A percentile compares a stretch with the other conserved stretches of the same genome.
Evolutionary conservation across 345 rosid species (phyloP).

Genomic region (Angophora floribunda): DNA sequence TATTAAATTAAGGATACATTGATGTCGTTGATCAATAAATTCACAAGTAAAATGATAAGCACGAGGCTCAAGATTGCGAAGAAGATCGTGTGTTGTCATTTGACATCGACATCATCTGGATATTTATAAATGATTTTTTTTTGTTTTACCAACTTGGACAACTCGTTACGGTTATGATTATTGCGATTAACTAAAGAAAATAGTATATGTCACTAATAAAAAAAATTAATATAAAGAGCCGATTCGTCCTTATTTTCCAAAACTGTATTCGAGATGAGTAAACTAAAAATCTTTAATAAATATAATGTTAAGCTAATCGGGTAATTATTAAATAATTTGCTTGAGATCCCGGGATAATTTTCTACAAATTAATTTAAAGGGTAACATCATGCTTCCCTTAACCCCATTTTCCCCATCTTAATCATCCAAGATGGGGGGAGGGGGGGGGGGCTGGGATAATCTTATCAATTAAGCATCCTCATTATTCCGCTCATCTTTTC

Average conservation of each 20-base stretch:
- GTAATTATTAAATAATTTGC: neutral
- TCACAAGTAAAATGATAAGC: neutral
- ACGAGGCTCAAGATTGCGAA: neutral
- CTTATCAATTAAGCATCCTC: neutral
- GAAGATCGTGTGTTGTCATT: rapidly evolving
- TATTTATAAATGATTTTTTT: neutral
- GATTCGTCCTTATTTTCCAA: neutral
- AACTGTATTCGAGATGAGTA: neutral
- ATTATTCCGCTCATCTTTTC: neutral
- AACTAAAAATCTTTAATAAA: neutral
- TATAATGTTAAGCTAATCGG: neutral
- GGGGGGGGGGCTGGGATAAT: neutral
- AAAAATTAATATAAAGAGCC: no score
- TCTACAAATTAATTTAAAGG: neutral
- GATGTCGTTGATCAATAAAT: rapidly evolving
- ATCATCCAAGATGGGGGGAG: neutral
- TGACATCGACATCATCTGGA: neutral
- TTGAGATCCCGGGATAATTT: neutral
- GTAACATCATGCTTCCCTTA: neutral
- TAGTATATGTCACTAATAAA: no score
- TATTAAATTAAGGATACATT: rapidly evolving
- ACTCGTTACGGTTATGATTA: rapidly evolving
- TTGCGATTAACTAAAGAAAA: neutral
- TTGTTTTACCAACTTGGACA: rapidly evolving
- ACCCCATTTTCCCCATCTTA: neutral